Evolutionary conservation across 345 rosid species (phyloP).

Genomic region (Euphorbia pulcherrima): DNA sequence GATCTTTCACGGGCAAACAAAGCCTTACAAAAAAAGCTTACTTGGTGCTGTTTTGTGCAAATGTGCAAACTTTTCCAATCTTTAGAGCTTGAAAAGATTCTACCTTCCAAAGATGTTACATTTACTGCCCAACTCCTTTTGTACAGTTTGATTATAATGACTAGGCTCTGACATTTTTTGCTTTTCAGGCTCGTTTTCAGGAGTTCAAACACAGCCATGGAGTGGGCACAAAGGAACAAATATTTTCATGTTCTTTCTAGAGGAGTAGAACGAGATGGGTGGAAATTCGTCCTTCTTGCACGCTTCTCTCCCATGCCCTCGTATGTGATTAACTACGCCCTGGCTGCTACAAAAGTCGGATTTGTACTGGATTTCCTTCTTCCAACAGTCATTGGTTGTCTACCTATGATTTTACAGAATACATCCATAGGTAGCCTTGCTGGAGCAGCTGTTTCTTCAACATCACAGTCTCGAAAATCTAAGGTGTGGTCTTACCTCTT

Average conservation of each 20-base stretch:
- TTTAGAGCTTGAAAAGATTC: background rate
- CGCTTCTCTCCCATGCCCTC: constrained; percentile 95
- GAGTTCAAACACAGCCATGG: constrained; percentile 61
- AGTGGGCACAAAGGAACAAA: constrained; percentile 63
- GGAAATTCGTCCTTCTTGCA: constrained; percentile 93
- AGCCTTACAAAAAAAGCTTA: background rate
- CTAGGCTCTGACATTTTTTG: constrained; percentile 10
- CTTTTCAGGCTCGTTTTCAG: constrained; percentile 62
- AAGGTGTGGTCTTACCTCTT: constrained; percentile 63
- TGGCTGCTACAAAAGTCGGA: constrained; percentile 79
- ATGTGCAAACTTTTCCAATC: background rate
- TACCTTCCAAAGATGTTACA: constrained; percentile 5
- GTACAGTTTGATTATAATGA: background rate
- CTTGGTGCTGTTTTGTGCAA: background rate
- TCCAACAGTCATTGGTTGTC: constrained; percentile 73
- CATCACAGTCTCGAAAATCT: constrained; percentile 57
- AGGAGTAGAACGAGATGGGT: constrained; percentile 89
- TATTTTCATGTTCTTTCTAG: constrained; percentile 67
- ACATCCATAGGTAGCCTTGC: constrained; percentile 94
- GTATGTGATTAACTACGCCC: constrained; percentile 76
- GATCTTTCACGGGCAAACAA: background rate
- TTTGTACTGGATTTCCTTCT: constrained; percentile 80
- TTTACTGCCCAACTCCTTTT: background rate
- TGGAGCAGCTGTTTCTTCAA: constrained; percentile 81
- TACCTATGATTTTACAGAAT: constrained; percentile 95